Evolutionary conservation across 2,329 filamentous ascomycete genomes (phyloP).

Genomic region (Fonsecaea monophora): DNA sequence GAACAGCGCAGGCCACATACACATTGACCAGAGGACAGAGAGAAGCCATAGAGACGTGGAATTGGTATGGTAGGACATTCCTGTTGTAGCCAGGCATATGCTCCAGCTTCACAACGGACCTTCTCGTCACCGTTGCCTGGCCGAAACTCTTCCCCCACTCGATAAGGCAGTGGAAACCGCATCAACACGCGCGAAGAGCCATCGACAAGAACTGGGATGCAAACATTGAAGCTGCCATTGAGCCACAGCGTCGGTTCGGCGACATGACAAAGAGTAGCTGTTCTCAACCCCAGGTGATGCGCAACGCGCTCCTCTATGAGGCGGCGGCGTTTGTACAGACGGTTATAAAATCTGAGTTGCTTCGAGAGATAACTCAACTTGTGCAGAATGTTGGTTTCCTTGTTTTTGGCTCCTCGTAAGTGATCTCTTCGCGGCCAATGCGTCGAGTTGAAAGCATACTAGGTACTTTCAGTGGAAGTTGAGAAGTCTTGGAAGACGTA

Average conservation of each 20-base stretch:
- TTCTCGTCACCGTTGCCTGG: conserved; percentile 44
- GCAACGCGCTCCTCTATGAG: conserved; percentile 7
- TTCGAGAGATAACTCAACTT: too few relatives aligned
- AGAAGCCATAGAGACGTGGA: not conserved
- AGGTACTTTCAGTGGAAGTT: too few relatives aligned
- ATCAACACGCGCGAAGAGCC: conserved; percentile 33
- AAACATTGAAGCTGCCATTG: conserved; percentile 43
- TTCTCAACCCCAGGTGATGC: conserved; percentile 28
- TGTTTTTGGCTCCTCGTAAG: too few relatives aligned
- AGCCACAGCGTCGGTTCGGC: conserved; percentile 40
- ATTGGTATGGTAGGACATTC: not conserved
- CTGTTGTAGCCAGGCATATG: conserved; percentile 41
- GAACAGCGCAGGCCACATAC: not conserved
- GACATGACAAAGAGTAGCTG: conserved; percentile 31
- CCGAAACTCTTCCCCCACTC: conserved; percentile 35
- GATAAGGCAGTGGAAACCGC: conserved; percentile 41
- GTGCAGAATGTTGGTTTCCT: too few relatives aligned
- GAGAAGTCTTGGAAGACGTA: too few relatives aligned
- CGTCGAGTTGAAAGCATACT: too few relatives aligned
- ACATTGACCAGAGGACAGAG: not conserved
- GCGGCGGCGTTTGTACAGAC: too few relatives aligned
- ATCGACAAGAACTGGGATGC: conserved; percentile 39
- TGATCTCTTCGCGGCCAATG: too few relatives aligned
- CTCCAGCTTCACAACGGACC: conserved; percentile 41
- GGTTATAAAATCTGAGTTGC: too few relatives aligned